These are phyloP conservation scores for Aspergillus amoenus DNA, from an alignment of 2,329 filamentous ascomycete species.

Conservation along the genomic window DNA sequence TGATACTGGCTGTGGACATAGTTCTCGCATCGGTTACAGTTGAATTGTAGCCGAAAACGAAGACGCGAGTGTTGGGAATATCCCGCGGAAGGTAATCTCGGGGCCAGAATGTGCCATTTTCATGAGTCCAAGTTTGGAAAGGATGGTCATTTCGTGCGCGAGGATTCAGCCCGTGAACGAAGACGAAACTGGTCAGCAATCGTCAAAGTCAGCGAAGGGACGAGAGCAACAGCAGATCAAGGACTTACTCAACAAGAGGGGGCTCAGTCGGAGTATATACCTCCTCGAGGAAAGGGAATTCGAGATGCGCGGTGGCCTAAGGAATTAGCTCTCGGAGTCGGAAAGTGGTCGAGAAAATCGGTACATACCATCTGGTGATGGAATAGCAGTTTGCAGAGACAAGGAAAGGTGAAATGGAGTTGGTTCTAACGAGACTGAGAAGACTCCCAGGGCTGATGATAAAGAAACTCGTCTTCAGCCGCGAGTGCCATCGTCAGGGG, in stretches of 20 bases:
- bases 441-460: neutral
- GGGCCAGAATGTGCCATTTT: constrained; percentile 28
- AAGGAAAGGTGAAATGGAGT: neutral
- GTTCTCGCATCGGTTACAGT: constrained; percentile 30
- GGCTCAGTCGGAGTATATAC: constrained; percentile 25
- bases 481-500: constrained; percentile 7
- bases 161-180: constrained; percentile 34
- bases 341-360: neutral
- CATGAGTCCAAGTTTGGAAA: constrained; percentile 34
- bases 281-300: constrained; percentile 32
- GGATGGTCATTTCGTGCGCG: constrained; percentile 31
- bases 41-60: constrained; percentile 35
- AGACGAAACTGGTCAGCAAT: constrained; percentile 24
- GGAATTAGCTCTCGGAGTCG: neutral
- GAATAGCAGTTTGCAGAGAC: neutral
- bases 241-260: constrained; percentile 30
- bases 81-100: constrained; percentile 26
- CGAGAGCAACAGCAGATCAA: neutral
- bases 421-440: neutral
- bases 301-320: constrained; percentile 20
- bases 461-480: constrained; percentile 6
- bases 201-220: neutral
- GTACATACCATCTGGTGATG: constrained; percentile 14
- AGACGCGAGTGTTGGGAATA: constrained; percentile 30
- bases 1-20: constrained; percentile 35